Base-by-base conservation (phyloP, 345 rosid genomes). In the Aquilaria sinensis region DNA sequence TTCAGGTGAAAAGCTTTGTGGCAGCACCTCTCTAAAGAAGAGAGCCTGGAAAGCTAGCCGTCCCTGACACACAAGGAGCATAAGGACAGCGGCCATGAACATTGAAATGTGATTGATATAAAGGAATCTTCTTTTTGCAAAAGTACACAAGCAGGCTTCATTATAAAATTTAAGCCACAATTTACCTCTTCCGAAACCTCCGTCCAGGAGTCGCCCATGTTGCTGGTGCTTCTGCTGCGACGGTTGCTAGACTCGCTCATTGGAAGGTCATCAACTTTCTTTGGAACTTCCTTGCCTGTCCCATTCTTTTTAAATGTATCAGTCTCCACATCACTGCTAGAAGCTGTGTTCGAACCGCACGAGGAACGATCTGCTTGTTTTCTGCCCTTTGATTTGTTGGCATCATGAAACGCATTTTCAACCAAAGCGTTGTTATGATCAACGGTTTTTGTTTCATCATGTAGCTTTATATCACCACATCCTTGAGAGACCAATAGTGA, bases 1-100 rank as follows among this genome's bases (percentile, higher is more conserved):
- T 37, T 81, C 83, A 69, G 90, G 88, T 13, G 90, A 69, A 75
- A 90, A 90, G 79, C 95, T 90, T 70, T 90, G 97, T 9, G 95
- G 97, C 70, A 90, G 69, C 31, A 72, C 73, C 76, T 85, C 81
- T 67, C 95, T 81, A n/a, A 88, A 75, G 78, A 90, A 90, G 67
- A 90, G 88, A 48, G 95, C 95, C 75, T 57, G 87, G 62, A 90
- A 90, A 23, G 97, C 97, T 68, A 87, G 57, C 64, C 95, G 80
- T 16, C 97, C 97, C 95, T 90, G 77, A 63, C 45, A 51, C 30
- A 60, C 23, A 51, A 10, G 13, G 46, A n/a, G 53, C 49, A 45
- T 47, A 37, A 50, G 41, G 50, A 41, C 10, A 49, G 31, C 23
- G 56, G 41, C 51, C 61, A 15, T 47, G 31, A 55, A 23, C n/a